Conservation (phyloP, 208 protist species). For the Trypanosoma boissoni region DNA sequence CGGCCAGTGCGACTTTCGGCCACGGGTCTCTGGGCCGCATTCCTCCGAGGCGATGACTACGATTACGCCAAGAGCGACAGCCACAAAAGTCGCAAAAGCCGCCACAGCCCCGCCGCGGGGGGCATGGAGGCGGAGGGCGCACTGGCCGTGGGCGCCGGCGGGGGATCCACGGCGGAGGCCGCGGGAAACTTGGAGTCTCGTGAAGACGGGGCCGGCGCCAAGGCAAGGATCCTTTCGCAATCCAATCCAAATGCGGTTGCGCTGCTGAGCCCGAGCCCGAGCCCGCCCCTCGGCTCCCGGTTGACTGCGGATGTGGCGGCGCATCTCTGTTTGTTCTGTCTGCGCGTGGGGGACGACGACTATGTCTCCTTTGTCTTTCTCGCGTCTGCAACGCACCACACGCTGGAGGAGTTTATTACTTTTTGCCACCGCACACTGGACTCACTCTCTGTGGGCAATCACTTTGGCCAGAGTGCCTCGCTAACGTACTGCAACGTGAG, state of each 20-base stretch:
- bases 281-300: too few species aligned
- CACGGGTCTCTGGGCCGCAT: slow-evolving; percentile 32
- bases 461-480: slow-evolving; percentile 71
- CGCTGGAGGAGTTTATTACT: slow-evolving; percentile 60
- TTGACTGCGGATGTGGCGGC: slow-evolving; percentile 7
- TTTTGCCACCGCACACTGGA: slow-evolving; percentile 70
- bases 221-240: too few species aligned
- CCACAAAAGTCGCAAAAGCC: too few species aligned
- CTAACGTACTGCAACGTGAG: slow-evolving; percentile 77
- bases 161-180: not conserved
- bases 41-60: slow-evolving; percentile 28
- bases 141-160: too few species aligned
- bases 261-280: too few species aligned
- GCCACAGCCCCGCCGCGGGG: too few species aligned
- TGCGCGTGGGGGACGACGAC: slow-evolving; percentile 51
- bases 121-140: too few species aligned
- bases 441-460: slow-evolving; percentile 77
- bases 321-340: slow-evolving; percentile 60
- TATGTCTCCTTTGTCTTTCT: slow-evolving; percentile 77
- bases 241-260: too few species aligned
- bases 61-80: slow-evolving; percentile 12
- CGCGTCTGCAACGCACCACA: slow-evolving; percentile 52
- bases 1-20: slow-evolving; percentile 34
- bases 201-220: too few species aligned
- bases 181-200: too few species aligned